Evolutionary conservation across 352 stramenopile species (phyloP).

Genomic region (Aphanomyces stellatus): DNA sequence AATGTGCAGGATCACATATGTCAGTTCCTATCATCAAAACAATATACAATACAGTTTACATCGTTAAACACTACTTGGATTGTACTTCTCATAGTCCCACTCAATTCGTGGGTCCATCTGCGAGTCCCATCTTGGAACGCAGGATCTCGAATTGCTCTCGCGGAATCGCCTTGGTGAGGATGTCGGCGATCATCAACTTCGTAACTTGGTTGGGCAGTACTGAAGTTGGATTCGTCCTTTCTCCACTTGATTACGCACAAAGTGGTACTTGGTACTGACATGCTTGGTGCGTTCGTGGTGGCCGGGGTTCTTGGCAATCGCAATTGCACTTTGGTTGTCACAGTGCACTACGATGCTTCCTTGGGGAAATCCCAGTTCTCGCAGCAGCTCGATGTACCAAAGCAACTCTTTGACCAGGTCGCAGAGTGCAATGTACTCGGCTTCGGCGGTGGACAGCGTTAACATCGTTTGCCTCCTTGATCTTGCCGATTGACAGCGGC

Average conservation of each 20-base stretch:
- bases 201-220: not conserved
- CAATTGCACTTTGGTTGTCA: conserved; percentile 2
- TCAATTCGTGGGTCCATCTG: conserved; percentile 8
- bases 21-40: too few relatives aligned
- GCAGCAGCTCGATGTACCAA: not conserved
- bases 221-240: not conserved
- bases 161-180: conserved; percentile 1
- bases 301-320: not conserved
- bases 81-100: not conserved
- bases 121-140: not conserved
- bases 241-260: not conserved
- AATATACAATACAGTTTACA: too few relatives aligned
- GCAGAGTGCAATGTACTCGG: not conserved
- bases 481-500: not conserved
- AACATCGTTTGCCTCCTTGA: not conserved
- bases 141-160: conserved; percentile 7
- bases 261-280: not conserved
- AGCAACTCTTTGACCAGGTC: not conserved
- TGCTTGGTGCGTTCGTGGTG: conserved; percentile 2
- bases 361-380: not conserved
- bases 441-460: not conserved
- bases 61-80: too few relatives aligned
- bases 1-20: too few relatives aligned
- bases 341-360: not conserved
- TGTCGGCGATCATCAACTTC: conserved; percentile 1